These are phyloP conservation scores for Nitzschia putrida DNA, from an alignment of 108 stramenopile species.

Conservation along the genomic window DNA sequence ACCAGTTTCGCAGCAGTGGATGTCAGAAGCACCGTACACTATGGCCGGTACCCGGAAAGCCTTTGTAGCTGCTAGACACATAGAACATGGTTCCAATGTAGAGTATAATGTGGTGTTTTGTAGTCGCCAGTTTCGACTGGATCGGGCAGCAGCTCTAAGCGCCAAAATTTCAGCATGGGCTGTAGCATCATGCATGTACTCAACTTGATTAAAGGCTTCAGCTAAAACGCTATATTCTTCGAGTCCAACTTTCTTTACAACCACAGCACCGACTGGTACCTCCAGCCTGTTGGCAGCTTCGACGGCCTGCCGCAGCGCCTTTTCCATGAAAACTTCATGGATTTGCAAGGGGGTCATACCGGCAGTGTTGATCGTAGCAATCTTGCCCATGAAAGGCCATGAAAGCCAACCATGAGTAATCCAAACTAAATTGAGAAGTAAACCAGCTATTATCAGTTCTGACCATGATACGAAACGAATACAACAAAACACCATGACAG, in stretches of 20 bases:
- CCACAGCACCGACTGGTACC: conserved; percentile 82
- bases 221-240: conserved; percentile 50
- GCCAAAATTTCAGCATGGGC: conserved; percentile 86
- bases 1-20: conserved; percentile 21
- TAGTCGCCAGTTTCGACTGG: conserved; percentile 77
- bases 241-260: conserved; percentile 39
- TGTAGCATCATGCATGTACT: conserved; percentile 74
- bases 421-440: too few relatives aligned
- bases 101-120: conserved; percentile 76
- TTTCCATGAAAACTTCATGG: conserved; percentile 68
- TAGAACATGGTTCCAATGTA: conserved; percentile 88
- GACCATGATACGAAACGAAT: too few relatives aligned
- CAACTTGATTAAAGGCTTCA: conserved; percentile 74
- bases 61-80: conserved; percentile 83
- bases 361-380: neutral
- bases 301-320: conserved; percentile 66
- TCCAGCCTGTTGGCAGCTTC: conserved; percentile 55
- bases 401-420: too few relatives aligned
- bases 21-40: conserved; percentile 83
- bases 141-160: conserved; percentile 58
- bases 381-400: conserved; percentile 1
- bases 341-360: neutral
- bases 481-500: too few relatives aligned
- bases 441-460: too few relatives aligned
- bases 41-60: conserved; percentile 79